Conservation (phyloP, 768 basidiomycete genomes). For the Hortiboletus flavorubellus region DNA sequence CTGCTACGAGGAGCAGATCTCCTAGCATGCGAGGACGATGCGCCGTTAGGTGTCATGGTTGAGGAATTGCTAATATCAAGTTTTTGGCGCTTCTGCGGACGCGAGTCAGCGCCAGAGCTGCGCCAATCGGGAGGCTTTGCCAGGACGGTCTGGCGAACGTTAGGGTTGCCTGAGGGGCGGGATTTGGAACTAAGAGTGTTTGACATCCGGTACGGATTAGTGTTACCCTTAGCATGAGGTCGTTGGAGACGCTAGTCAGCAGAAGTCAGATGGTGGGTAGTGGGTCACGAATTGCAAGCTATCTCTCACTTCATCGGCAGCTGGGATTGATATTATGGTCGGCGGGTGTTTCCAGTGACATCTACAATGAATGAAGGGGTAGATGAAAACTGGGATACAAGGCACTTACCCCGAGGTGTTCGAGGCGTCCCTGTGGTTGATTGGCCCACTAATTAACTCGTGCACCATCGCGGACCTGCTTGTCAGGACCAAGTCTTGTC, state of each 20-base stretch:
- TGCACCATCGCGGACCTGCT: constrained; percentile 11
- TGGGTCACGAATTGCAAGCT: neutral
- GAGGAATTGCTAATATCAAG: constrained; percentile 4
- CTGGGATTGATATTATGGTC: constrained; percentile 22
- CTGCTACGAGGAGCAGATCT: neutral
- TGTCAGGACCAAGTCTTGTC: constrained; percentile 9
- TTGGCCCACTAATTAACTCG: constrained; percentile 9
- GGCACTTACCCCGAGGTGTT: constrained; percentile 16
- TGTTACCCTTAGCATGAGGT: constrained; percentile 1
- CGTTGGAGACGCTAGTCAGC: constrained; percentile 7
- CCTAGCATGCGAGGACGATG: constrained; percentile 1
- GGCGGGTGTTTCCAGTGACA: constrained; percentile 17
- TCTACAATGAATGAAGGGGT: constrained; percentile 10
- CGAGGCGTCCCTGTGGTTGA: constrained; percentile 32
- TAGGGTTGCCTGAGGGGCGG: constrained; percentile 23
- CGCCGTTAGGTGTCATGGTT: neutral
- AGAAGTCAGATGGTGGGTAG: constrained; percentile 3
- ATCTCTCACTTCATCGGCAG: constrained; percentile 12
- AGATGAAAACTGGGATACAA: neutral
- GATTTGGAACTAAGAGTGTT: neutral
- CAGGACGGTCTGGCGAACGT: constrained; percentile 19
- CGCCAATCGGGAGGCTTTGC: neutral
- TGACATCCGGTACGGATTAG: constrained; percentile 11
- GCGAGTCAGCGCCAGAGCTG: neutral
- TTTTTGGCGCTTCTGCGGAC: constrained; percentile 24